These are phyloP conservation scores for Euphorbia lathyris DNA, from an alignment of 345 rosid genomes.

Conservation along the genomic window DNA sequence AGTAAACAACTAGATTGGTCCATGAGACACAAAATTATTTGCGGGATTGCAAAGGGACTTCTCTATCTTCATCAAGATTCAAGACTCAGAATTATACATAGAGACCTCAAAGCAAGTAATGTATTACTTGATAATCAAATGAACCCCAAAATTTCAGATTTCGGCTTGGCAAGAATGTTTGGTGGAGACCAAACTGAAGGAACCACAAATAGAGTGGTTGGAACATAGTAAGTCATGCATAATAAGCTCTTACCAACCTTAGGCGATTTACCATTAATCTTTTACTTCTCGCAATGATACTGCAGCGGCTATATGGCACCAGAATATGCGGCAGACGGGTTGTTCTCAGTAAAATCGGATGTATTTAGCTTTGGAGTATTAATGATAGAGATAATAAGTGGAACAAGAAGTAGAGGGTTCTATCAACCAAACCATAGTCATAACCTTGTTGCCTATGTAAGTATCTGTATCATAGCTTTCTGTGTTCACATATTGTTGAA, in stretches of 20 bases:
- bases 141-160: constrained; percentile 19
- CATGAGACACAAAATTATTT: constrained; percentile 10
- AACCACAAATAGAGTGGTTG: constrained; percentile 10
- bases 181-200: constrained; percentile 12
- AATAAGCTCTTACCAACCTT: background rate
- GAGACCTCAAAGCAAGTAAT: constrained; percentile 22
- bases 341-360: constrained; percentile 20
- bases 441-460: constrained; percentile 24
- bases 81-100: constrained; percentile 14
- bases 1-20: constrained; percentile 11
- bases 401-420: constrained; percentile 16
- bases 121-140: constrained; percentile 11
- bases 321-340: constrained; percentile 19
- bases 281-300: background rate
- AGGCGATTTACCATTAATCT: background rate
- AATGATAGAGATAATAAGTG: constrained; percentile 16
- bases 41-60: constrained; percentile 11
- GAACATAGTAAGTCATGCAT: constrained; percentile 5
- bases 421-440: constrained; percentile 3
- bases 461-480: background rate
- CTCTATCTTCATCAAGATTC: constrained; percentile 24
- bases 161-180: constrained; percentile 10
- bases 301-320: constrained; percentile 23
- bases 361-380: constrained; percentile 22
- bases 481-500: no score